A percentile compares a stretch with the other conserved stretches of the same genome.
Conservation (phyloP, 345 rosid species). For the Eucalyptus regnans region DNA sequence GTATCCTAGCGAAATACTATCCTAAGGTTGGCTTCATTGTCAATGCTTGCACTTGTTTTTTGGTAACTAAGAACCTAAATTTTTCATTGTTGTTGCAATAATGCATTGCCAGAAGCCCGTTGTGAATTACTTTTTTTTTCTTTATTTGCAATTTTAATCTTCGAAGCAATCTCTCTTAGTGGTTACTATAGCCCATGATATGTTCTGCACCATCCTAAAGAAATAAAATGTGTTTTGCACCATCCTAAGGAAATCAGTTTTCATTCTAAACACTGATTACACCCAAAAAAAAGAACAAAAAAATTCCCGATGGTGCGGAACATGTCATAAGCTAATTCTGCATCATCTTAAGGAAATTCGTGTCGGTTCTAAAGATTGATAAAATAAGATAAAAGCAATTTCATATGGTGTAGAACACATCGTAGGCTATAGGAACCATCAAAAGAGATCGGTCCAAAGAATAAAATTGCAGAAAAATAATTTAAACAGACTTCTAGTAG, state of each 20-base stretch:
- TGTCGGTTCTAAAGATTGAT: not conserved
- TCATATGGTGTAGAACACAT: too few species aligned
- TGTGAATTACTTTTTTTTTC: not conserved
- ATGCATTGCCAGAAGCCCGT: not conserved
- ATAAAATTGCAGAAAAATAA: not conserved
- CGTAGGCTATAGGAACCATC: not conserved
- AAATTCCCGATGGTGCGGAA: not conserved
- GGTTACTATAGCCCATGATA: not conserved
- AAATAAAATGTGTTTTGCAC: not conserved
- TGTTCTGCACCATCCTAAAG: not conserved
- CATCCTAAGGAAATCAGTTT: not conserved
- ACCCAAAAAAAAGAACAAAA: too few species aligned
- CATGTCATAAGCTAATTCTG: not conserved
- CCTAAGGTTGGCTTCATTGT: not conserved
- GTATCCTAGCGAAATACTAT: not conserved
- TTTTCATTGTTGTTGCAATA: not conserved
- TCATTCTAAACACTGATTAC: not conserved
- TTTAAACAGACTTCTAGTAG: not conserved
- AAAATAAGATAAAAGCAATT: too few species aligned
- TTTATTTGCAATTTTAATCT: not conserved
- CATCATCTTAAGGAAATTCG: not conserved
- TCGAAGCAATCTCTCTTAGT: not conserved
- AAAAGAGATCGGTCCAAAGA: not conserved
- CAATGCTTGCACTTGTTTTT: not conserved
- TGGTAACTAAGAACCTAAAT: too few species aligned